Base-by-base conservation (phyloP, 108 stramenopile species). In the Nitzschia sp. region DNA sequence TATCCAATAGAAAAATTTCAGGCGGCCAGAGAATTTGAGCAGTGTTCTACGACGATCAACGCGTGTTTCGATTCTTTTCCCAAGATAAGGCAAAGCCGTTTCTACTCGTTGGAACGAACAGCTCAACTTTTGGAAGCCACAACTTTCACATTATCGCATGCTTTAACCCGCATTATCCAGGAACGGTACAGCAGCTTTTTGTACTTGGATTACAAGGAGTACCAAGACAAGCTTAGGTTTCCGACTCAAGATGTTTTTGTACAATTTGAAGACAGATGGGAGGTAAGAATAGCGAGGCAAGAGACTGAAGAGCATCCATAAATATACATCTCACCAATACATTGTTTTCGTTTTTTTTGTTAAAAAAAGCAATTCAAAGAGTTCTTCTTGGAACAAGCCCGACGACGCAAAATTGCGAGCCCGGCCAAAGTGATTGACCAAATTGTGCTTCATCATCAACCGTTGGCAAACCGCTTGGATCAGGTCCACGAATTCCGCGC, bases 41-140 rank as follows among this genome's bases (percentile, higher is more conserved):
- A 80, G 50, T 68, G 95, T 36, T 75, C 76, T 0, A 46, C 50
- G 15, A 80, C 88, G 1, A 54, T 91, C 27, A 85, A 87, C 47
- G 64, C 63, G 2, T 68, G 92, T 17, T 95, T 97, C 75, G 86
- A 88, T 66, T 82, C 89, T 69, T 66, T 96, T n/a, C 81, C 80
- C 22, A 97, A 94, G 83, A 76, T 96, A 17, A 80, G 96, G 22
- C 68, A 80, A 67, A 81, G 81, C 9, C 85, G 88, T n/a, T 90
- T 81, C 61, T 98, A 98, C 72, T 85, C 84, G 31, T 79, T 95
- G 53, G 87, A 85, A 53, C 70, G 96, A 27, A 76, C 84, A 26
- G 89, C 88, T 9, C 66, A 86, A 45, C 80, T 98, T 29, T 67
- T 96, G 28, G 88, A 94, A 80, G 88, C 88, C 28, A 80, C 91